Base-by-base conservation (phyloP, 2,329 filamentous ascomycete genomes). In the Fonsecaea multimorphosa region DNA sequence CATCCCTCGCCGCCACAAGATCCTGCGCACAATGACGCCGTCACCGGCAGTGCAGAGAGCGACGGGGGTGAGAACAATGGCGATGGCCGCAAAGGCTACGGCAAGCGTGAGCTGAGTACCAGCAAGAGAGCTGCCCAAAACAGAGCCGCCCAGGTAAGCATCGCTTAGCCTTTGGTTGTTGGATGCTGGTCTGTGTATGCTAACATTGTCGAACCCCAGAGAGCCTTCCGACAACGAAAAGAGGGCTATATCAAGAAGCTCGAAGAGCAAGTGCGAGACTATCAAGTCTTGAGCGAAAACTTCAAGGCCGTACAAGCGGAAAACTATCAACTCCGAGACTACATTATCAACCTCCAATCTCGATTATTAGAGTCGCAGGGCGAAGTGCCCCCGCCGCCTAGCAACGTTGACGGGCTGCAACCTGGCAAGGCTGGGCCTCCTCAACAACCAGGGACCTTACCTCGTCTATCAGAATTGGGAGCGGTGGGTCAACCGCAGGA, bases 201-300 rank as follows among this genome's bases (percentile, higher is more conserved):
- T 63, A 71, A 65, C 61, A 71, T 8, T 22, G 44, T 24, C 22
- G 19, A 24, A 3, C 38, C 62, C 49, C 73, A 99, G 94, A 88
- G 95, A 77, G 95, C 95, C 49, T 99, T 99, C 80, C 91, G 95
- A 49, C 93, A 98, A 80, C 91, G 95, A 69, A 99, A 99, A 77
- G 95, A 99, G 79, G 91, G 92, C 53, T 97, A 99, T 78, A 99
- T 99, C 78, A 96, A 96, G 82, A 96, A 96, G 77, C 86, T 99
- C 6, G 95, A 99, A 79, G 91, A 95, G 76, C 92, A 98, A 76
- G 92, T 97, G 58, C 89, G 92, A 73, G 91, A 95, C 32, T 91
- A 88, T 71, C 85, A 87, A 72, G 85, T 87, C 19, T 86, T 97
- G 78, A 91, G 93, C 71, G 86, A 91, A 68, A 87, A 86, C 63